A percentile compares a stretch with the other conserved stretches of the same genome.
Evolutionary conservation across 139 green algal species (phyloP).

Genomic region (Microglena sp.): DNA sequence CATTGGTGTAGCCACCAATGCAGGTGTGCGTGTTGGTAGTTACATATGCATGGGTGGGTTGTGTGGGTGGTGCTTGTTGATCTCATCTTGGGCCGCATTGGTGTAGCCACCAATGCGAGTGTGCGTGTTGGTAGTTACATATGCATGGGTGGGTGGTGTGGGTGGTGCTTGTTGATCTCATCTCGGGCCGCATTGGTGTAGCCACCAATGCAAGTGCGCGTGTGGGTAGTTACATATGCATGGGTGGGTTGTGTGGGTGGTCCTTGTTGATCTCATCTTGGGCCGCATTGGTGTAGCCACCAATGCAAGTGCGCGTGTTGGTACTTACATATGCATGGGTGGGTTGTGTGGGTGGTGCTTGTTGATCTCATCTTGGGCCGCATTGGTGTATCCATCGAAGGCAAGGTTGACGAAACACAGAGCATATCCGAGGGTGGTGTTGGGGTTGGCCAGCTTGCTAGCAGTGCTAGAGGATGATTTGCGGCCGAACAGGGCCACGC

Average conservation of each 20-base stretch:
- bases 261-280: background rate
- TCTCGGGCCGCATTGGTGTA: background rate
- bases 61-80: conserved; percentile 57
- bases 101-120: too few relatives aligned
- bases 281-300: background rate
- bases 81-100: conserved; percentile 80
- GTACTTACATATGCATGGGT: conserved; percentile 24
- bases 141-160: background rate
- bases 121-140: too few relatives aligned
- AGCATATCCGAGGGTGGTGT: conserved; percentile 61
- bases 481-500: conserved; percentile 67
- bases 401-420: conserved; percentile 86
- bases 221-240: background rate
- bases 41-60: conserved; percentile 65
- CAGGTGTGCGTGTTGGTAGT: too few relatives aligned
- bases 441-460: conserved; percentile 66
- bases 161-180: background rate
- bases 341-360: conserved; percentile 51
- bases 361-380: conserved; percentile 79
- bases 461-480: conserved; percentile 52
- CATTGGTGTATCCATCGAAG: conserved; percentile 95
- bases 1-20: conserved; percentile 95
- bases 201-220: background rate
- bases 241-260: background rate
- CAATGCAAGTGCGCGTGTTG: background rate